Percentiles rank a stretch among this genome's conserved stretches.
These are phyloP conservation scores for Eucalyptus tenuipes DNA, from an alignment of 345 rosid genomes.

Conservation along the genomic window DNA sequence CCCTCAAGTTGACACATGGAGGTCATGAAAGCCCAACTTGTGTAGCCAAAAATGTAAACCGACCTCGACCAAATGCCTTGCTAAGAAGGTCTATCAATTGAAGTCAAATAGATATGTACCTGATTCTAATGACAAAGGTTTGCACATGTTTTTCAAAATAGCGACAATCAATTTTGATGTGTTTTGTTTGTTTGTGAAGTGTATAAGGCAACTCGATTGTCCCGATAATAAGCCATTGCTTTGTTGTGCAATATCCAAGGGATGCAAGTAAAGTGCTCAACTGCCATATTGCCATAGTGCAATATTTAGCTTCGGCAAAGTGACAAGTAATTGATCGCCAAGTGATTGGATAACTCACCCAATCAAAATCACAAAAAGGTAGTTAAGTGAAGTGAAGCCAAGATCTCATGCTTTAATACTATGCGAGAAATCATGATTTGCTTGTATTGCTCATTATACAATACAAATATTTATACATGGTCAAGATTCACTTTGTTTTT, in stretches of 20 bases:
- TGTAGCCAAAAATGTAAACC: background rate
- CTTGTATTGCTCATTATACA: background rate
- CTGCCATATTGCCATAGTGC: background rate
- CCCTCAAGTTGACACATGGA: background rate
- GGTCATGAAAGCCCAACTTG: background rate
- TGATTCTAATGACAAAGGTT: background rate
- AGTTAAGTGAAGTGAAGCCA: background rate
- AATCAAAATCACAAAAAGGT: background rate
- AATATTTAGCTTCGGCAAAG: background rate
- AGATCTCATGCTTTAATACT: background rate
- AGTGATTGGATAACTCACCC: background rate
- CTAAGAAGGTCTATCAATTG: background rate
- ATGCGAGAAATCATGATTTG: background rate
- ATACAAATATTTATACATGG: background rate
- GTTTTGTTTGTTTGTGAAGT: background rate
- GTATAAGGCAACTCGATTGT: background rate
- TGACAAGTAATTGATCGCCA: background rate
- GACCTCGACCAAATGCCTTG: background rate
- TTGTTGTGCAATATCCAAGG: background rate
- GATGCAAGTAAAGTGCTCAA: background rate
- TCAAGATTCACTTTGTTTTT: background rate
- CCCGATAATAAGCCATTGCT: background rate
- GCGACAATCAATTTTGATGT: background rate
- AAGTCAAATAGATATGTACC: background rate
- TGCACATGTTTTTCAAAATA: background rate